These are phyloP conservation scores for Diplodia intermedia DNA, from an alignment of 2,329 filamentous ascomycete species.

Conservation along the genomic window DNA sequence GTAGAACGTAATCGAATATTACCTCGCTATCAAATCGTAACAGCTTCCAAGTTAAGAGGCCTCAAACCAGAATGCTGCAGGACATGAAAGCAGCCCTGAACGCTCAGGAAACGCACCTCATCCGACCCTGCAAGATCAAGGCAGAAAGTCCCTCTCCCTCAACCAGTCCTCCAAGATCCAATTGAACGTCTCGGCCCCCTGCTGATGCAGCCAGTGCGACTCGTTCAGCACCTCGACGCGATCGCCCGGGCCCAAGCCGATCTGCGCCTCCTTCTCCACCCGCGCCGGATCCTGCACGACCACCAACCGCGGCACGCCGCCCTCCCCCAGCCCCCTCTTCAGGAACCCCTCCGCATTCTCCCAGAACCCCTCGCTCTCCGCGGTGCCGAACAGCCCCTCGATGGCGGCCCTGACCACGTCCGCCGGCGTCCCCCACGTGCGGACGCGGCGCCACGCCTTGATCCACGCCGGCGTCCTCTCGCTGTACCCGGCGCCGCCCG, in stretches of 20 bases:
- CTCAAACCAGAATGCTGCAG: no score
- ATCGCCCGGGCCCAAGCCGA: background rate
- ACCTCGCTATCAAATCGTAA: no score
- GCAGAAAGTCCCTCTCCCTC: background rate
- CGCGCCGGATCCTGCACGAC: no score
- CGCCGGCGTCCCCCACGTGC: background rate
- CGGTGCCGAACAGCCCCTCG: background rate
- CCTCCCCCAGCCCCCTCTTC: background rate
- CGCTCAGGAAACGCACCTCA: no score
- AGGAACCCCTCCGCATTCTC: background rate
- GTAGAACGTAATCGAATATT: no score
- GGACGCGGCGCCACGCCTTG: background rate
- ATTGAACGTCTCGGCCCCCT: background rate
- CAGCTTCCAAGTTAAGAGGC: no score
- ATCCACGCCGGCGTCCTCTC: background rate
- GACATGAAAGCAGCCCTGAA: no score
- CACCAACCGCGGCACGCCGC: background rate
- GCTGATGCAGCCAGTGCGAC: background rate
- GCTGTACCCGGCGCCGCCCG: background rate
- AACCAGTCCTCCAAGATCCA: background rate
- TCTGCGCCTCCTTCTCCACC: background rate
- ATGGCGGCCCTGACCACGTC: background rate
- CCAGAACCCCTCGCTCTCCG: background rate
- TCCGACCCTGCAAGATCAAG: background rate
- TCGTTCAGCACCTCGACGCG: background rate